Evolutionary conservation across 306 rosid genomes (phyloP), one percentile per base, ranked within the genome.

Genomic region (Trifolium fragiferum): DNA sequence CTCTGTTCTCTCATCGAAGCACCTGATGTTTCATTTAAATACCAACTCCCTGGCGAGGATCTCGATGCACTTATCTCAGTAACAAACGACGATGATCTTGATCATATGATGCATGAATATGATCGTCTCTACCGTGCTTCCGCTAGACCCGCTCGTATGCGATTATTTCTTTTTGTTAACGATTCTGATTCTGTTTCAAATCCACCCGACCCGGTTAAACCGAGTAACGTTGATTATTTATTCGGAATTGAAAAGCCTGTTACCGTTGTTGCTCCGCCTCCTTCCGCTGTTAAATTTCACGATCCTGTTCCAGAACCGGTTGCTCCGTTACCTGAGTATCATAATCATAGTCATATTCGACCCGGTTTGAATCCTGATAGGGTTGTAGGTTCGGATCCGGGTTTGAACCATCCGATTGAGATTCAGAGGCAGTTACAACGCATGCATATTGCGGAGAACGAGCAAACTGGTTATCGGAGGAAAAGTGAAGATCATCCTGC

Each of bases 21-120:
- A 8, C 83, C 68, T 3, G 83, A 79, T 25, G 85, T 94, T 15
- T 77, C 95, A 50, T 88, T 91, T 76, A 94, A 91, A 90, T 94
- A 94, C 77, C 98, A 94, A 78, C 97, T 94, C 18, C 98, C 98
- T 1, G 98, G 98, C 0, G 98, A 94, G 53, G 98, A 90, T 25
- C 96, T 94, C 7, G 98, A 94, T 47, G 97, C 98, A 3, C 81
- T 94, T 67, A 94, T 94, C 50, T 94, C 98, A 8, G 96, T 94
- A 27, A 75, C 96, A 10, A 94, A 87, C 84, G 98, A 94, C 27
- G 98, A 94, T 15, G 98, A 94, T 67, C 89, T 94, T 3, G 97
- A 94, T 38, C 96, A 91, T 64, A 91, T 94, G 98, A 94, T 94
- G 98, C 92, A 87, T 65, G 98, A 94, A 81, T 94, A 85, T 57